Evolutionary conservation across 176 grass and related monocot genomes (phyloP), one percentile per base, ranked within the genome.

Genomic region (Stipa capillata): DNA sequence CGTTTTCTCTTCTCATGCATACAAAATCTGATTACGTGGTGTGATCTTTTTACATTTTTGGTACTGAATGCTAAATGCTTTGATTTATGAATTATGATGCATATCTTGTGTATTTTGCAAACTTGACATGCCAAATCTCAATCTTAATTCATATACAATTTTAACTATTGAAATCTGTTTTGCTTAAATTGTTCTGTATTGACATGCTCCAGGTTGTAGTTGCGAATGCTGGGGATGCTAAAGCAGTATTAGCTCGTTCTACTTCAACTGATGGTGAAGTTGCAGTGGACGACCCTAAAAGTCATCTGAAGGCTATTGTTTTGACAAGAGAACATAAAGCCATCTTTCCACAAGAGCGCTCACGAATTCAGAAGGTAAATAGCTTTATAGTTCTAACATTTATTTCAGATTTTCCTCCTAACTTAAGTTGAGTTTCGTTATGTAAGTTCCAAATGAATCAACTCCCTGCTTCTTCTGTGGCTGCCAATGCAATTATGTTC

Each of bases 261-360:
- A 50, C 65, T 79, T 75, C 58, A 63, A 70, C 70, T 29, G 83
- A 72, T 37, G 82, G 40, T 66, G 85, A 87, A 47, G 71, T 1
- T 67, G 24, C 57, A 5, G 40, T 73, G 69, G 42, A 60, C 52
- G 61, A 70, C 31, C 44, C 39, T 0, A 80, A 85, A 85, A 74
- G 34, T 72, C 44, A 42, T 53, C 58, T 94, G 34, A 97, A 94
- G 75, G 86, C 94, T 72, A 97, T 97, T 85, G 91, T 97, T 73
- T 87, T 97, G 87, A 97, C 89, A 41, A 97, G 94, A 92, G 94
- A 97, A 67, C 91, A 97, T 78, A 97, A 97, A 82, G 94, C 91
- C n/a, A 97, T 97, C 67, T 97, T 87, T 94, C 89, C 91, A 49
- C 89, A 92, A 84, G 94, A 97, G 69, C 91, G 91, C 41, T 65